Evolutionary conservation across 2,329 filamentous ascomycete genomes (phyloP).

Genomic region (Botryotinia convoluta): DNA sequence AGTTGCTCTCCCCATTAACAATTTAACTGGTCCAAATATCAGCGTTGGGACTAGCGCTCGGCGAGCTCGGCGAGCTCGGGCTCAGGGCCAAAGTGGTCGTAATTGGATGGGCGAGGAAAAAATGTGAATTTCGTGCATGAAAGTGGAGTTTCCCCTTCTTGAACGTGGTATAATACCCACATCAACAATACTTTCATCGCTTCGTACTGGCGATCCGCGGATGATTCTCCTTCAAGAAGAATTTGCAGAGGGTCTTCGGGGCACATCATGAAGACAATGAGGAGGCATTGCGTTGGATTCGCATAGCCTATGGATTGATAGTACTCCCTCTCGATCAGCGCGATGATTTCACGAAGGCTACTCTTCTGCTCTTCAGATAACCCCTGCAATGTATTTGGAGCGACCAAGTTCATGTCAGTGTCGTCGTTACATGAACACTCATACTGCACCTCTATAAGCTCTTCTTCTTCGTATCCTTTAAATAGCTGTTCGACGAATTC

Average conservation of each 20-base stretch:
- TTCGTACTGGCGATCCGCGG: background rate
- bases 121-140: too few species aligned
- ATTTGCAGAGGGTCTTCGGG: background rate
- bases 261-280: background rate
- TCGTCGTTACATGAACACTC: background rate
- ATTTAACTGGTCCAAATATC: too few species aligned
- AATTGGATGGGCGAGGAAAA: background rate
- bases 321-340: background rate
- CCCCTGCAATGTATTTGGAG: background rate
- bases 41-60: background rate
- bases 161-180: background rate
- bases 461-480: background rate
- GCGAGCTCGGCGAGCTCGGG: background rate
- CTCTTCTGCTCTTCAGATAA: background rate
- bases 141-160: rapidly evolving
- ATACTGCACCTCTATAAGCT: too few species aligned
- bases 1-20: background rate
- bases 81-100: background rate
- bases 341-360: background rate
- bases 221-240: background rate
- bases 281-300: background rate
- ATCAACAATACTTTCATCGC: background rate
- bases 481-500: background rate
- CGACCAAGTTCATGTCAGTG: background rate
- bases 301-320: too few species aligned